Percentiles rank a stretch among this genome's conserved stretches.
These are phyloP conservation scores for Calonectria leucothoes DNA, from an alignment of 2,329 filamentous ascomycete species.

Conservation along the genomic window DNA sequence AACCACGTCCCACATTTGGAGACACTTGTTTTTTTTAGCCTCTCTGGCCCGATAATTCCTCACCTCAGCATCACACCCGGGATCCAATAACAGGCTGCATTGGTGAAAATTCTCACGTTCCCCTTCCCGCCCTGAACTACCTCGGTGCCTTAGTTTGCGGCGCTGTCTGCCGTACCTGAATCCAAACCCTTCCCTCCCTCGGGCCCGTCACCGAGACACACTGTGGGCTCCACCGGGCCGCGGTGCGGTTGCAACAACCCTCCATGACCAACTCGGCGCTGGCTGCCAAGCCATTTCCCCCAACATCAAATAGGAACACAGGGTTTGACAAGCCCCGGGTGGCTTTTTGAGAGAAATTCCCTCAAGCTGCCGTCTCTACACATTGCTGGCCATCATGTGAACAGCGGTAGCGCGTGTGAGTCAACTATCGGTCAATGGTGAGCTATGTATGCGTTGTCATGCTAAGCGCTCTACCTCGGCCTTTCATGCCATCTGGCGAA, in stretches of 20 bases:
- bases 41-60: conserved; percentile 21
- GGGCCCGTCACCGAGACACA: conserved; percentile 35
- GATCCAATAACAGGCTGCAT: conserved; percentile 23
- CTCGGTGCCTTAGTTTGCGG: not conserved
- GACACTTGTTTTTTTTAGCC: conserved; percentile 18
- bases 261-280: not conserved
- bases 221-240: not conserved
- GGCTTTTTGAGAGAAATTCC: conserved; percentile 25
- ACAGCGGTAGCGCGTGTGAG: not conserved
- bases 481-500: not conserved
- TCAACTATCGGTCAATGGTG: not conserved
- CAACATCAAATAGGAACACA: not conserved
- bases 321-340: conserved; percentile 24
- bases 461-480: not conserved
- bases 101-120: conserved; percentile 15
- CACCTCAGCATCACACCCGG: conserved; percentile 1
- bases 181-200: conserved; percentile 23
- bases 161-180: not conserved
- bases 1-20: conserved; percentile 29
- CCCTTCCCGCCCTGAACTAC: not conserved
- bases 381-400: conserved; percentile 7
- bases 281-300: not conserved
- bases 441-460: not conserved
- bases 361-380: conserved; percentile 2
- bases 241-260: not conserved